phyloP scores from a whole-genome alignment of 306 rosid genomes.

The Ormosia semicastrata region DNA sequence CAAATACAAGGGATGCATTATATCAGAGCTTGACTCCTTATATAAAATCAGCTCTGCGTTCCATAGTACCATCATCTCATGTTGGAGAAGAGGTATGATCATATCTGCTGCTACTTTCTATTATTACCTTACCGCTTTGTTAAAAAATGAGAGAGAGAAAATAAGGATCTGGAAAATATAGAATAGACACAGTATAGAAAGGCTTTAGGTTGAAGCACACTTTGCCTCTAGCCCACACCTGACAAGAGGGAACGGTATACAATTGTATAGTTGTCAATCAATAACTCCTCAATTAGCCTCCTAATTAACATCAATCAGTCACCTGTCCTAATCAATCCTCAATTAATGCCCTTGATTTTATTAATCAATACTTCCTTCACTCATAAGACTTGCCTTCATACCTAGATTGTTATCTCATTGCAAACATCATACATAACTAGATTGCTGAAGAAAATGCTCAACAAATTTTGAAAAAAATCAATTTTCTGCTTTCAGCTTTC shows the following conservation, averaged over 20 bases:
- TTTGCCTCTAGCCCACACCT: background rate
- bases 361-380: background rate
- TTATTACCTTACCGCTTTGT: background rate
- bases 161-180: background rate
- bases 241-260: background rate
- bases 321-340: background rate
- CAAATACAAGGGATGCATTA: slow-evolving; percentile 64
- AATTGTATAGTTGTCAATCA: background rate
- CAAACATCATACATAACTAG: background rate
- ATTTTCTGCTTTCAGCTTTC: slow-evolving; percentile 15
- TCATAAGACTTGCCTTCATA: background rate
- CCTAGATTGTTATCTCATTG: background rate
- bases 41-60: slow-evolving; percentile 60
- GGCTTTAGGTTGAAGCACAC: slow-evolving; percentile 1
- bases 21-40: slow-evolving; percentile 81
- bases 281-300: background rate
- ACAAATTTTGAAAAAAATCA: background rate
- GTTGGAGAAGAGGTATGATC: slow-evolving; percentile 61
- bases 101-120: slow-evolving; percentile 17
- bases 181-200: slow-evolving; percentile 1
- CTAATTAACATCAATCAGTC: background rate
- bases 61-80: slow-evolving; percentile 53
- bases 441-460: background rate
- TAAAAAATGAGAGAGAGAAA: background rate
- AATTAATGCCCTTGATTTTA: slow-evolving; percentile 4